A percentile compares a stretch with the other conserved stretches of the same genome.
Conservation (phyloP, 805 yeast species). For the Metschnikowia vanudenii region DNA sequence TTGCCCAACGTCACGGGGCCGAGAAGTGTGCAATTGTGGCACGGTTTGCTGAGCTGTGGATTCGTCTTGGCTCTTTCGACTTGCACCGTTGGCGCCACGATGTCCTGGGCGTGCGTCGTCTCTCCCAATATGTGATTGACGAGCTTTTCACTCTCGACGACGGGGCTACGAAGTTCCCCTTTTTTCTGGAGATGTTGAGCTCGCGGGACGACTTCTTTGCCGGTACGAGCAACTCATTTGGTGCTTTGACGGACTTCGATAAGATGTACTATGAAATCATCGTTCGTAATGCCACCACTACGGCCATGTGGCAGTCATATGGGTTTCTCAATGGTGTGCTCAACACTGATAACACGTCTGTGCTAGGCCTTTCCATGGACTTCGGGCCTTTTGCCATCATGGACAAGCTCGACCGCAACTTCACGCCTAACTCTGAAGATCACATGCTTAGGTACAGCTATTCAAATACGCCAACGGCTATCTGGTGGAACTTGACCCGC, state of each 20-base stretch:
- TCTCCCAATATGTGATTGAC: constrained; percentile 72
- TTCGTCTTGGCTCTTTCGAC: constrained; percentile 87
- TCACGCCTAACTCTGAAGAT: constrained; percentile 91
- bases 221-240: constrained; percentile 24
- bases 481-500: constrained; percentile 91
- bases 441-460: constrained; percentile 67
- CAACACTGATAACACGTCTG: constrained; percentile 90
- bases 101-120: constrained; percentile 53
- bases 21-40: constrained; percentile 85
- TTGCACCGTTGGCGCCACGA: constrained; percentile 73
- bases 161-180: constrained; percentile 26
- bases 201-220: constrained; percentile 22
- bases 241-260: constrained; percentile 58
- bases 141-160: constrained; percentile 49
- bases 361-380: constrained; percentile 85
- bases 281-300: constrained; percentile 68
- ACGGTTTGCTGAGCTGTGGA: constrained; percentile 83
- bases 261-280: constrained; percentile 69
- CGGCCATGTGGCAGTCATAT: constrained; percentile 86
- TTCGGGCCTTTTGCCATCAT: constrained; percentile 93
- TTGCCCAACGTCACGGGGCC: constrained; percentile 66
- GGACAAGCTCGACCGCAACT: constrained; percentile 79
- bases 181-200: constrained; percentile 25
- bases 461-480: constrained; percentile 77
- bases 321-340: constrained; percentile 94